Percentiles rank a stretch among this genome's conserved stretches.
These are phyloP conservation scores for Tetracentron sinense DNA, from an alignment of 164 flowering plant species.

Conservation along the genomic window DNA sequence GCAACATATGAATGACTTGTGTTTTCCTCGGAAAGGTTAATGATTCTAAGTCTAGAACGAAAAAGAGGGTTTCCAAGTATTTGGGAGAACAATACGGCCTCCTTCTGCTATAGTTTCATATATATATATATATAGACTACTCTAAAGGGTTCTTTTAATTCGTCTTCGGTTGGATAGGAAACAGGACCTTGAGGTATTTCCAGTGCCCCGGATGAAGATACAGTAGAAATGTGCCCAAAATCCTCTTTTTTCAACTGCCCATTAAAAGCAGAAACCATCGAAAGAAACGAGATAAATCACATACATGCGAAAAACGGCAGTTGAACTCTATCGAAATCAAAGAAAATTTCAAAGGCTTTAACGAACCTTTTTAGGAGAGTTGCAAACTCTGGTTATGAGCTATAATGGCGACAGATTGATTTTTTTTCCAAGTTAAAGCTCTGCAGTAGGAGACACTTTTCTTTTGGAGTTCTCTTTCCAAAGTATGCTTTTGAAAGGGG, in stretches of 20 bases:
- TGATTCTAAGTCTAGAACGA: constrained; percentile 52
- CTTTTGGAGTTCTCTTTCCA: too few relatives aligned
- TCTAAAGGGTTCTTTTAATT: constrained; percentile 84
- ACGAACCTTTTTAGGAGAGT: background rate
- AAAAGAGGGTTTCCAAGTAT: constrained; percentile 86
- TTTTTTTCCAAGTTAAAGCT: too few relatives aligned
- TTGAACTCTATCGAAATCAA: background rate
- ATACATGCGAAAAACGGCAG: background rate
- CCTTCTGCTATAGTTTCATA: constrained; percentile 78
- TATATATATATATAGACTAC: too few relatives aligned
- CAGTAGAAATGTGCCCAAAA: constrained; percentile 39
- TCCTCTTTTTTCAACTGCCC: constrained; percentile 91
- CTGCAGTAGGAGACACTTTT: too few relatives aligned
- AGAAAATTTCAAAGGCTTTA: constrained; percentile 1
- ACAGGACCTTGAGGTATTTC: constrained; percentile 71
- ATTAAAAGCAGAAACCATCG: constrained; percentile 22
- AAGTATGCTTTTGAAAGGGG: too few relatives aligned
- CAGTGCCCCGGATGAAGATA: constrained; percentile 24
- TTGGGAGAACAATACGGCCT: constrained; percentile 84
- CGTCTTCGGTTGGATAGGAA: constrained; percentile 75
- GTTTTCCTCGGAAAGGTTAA: constrained; percentile 83
- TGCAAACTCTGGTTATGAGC: background rate
- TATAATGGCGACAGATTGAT: background rate
- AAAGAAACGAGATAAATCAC: background rate
- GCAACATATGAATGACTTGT: constrained; percentile 91